These are phyloP conservation scores for Lactifluus hygrophoroides DNA, from an alignment of 768 basidiomycete species.

Conservation along the genomic window DNA sequence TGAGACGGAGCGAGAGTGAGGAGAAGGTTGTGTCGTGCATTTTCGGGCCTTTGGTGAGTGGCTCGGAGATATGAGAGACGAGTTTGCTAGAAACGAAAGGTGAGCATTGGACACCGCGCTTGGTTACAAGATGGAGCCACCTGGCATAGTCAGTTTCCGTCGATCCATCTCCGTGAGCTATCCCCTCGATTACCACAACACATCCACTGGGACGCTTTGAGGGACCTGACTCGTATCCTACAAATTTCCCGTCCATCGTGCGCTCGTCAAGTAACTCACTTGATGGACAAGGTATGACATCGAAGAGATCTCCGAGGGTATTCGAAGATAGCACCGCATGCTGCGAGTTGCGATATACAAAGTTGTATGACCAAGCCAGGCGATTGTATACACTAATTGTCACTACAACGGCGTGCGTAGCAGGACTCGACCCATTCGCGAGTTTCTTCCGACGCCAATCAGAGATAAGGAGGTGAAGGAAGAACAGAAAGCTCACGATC, in stretches of 20 bases:
- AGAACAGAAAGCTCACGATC: slow-evolving; percentile 28
- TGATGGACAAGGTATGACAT: slow-evolving; percentile 52
- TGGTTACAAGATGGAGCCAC: slow-evolving; percentile 31
- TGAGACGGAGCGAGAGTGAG: slow-evolving; percentile 50
- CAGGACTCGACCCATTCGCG: slow-evolving; percentile 15
- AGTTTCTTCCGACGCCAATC: slow-evolving; percentile 7
- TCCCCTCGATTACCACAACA: slow-evolving; percentile 54
- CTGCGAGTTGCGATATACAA: slow-evolving; percentile 54
- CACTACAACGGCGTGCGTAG: slow-evolving; percentile 38
- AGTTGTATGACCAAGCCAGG: slow-evolving; percentile 51
- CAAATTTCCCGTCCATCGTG: slow-evolving; percentile 26
- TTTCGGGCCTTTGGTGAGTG: slow-evolving; percentile 28
- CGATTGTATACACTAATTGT: slow-evolving; percentile 54
- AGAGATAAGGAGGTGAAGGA: neutral
- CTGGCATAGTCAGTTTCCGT: slow-evolving; percentile 47
- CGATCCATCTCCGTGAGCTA: slow-evolving; percentile 48
- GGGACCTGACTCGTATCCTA: slow-evolving; percentile 27
- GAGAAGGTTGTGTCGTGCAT: slow-evolving; percentile 43
- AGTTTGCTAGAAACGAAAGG: slow-evolving; percentile 36
- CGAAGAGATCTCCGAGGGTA: slow-evolving; percentile 55
- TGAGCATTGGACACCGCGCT: neutral
- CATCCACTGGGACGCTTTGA: slow-evolving; percentile 28
- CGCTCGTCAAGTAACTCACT: slow-evolving; percentile 43
- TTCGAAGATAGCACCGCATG: slow-evolving; percentile 66
- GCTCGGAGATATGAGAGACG: slow-evolving; percentile 31